A percentile compares a stretch with the other conserved stretches of the same genome.
These are phyloP conservation scores for Glaciozyma antarctica DNA, from an alignment of 768 basidiomycete species.

Conservation along the genomic window DNA sequence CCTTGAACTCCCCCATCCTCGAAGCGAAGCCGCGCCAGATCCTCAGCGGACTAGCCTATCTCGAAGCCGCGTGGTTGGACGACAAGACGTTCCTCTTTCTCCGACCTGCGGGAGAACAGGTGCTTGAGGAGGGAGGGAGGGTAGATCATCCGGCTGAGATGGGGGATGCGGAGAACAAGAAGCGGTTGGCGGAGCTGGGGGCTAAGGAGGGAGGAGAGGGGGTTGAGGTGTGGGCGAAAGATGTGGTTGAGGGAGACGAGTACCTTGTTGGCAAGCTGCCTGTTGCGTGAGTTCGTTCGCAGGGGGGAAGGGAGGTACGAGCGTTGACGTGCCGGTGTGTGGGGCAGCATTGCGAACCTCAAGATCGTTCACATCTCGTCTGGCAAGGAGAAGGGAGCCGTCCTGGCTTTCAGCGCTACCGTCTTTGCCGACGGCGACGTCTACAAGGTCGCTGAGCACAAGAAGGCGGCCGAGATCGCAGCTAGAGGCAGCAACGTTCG, in stretches of 20 bases:
- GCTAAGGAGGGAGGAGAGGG: conserved; percentile 19
- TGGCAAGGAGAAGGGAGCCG: conserved; percentile 45
- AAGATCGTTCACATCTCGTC: conserved; percentile 10
- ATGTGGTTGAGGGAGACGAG: conserved; percentile 15
- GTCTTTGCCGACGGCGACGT: conserved; percentile 70
- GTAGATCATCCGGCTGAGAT: conserved; percentile 14
- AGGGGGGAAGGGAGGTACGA: no score
- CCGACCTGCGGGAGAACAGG: not conserved
- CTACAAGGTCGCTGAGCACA: conserved; percentile 57
- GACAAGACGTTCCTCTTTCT: conserved; percentile 28
- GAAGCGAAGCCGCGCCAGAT: not conserved
- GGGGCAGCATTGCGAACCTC: conserved; percentile 23
- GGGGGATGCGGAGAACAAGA: conserved; percentile 15
- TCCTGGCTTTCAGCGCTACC: conserved; percentile 74
- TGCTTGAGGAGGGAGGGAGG: not conserved
- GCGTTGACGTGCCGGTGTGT: not conserved
- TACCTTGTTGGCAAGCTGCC: conserved; percentile 31
- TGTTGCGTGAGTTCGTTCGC: conserved; percentile 23
- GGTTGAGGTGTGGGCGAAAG: conserved; percentile 29
- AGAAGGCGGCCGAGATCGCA: conserved; percentile 53
- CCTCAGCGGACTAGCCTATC: conserved; percentile 13
- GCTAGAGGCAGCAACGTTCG: conserved; percentile 51
- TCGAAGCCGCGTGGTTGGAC: conserved; percentile 33
- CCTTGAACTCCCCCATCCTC: not conserved
- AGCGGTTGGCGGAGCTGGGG: not conserved